Evolutionary conservation across 106 monocot species (phyloP).

Genomic region (Dendrobium nobile): DNA sequence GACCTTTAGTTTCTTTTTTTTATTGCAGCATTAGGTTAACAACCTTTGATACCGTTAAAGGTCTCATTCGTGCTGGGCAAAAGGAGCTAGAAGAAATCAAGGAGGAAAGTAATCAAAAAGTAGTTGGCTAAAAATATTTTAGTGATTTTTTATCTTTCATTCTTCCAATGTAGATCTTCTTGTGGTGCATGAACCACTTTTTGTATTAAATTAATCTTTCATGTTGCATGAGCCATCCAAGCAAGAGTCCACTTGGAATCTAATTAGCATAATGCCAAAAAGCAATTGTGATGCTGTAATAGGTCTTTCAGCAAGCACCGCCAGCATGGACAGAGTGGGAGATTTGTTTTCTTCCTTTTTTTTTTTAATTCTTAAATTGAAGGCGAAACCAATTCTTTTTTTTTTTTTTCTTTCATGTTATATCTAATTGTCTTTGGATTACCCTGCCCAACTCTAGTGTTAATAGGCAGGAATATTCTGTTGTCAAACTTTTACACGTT

Average conservation of each 20-base stretch:
- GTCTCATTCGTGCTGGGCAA: slow-evolving; percentile 37
- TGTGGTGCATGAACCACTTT: not conserved
- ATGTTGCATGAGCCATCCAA: not conserved
- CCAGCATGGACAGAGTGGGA: not conserved
- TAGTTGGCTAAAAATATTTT: slow-evolving; percentile 15
- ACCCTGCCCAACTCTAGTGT: not conserved
- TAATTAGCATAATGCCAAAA: not conserved
- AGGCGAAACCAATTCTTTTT: too few relatives aligned
- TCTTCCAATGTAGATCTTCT: not conserved
- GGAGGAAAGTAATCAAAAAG: slow-evolving; percentile 28
- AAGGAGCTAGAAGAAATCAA: slow-evolving; percentile 42
- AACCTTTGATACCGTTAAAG: slow-evolving; percentile 67
- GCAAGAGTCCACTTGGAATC: not conserved
- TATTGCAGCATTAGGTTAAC: slow-evolving; percentile 81
- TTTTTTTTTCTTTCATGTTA: too few relatives aligned
- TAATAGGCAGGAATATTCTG: not conserved
- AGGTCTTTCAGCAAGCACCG: not conserved
- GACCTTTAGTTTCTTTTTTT: not conserved
- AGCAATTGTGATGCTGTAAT: not conserved
- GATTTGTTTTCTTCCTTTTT: too few relatives aligned
- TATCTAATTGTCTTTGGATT: not conserved
- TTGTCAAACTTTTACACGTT: not conserved
- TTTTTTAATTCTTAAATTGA: too few relatives aligned
- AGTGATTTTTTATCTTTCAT: not conserved
- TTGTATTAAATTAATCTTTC: not conserved